Conservation (phyloP, 768 basidiomycete genomes). For the Favolaschia claudopus region DNA sequence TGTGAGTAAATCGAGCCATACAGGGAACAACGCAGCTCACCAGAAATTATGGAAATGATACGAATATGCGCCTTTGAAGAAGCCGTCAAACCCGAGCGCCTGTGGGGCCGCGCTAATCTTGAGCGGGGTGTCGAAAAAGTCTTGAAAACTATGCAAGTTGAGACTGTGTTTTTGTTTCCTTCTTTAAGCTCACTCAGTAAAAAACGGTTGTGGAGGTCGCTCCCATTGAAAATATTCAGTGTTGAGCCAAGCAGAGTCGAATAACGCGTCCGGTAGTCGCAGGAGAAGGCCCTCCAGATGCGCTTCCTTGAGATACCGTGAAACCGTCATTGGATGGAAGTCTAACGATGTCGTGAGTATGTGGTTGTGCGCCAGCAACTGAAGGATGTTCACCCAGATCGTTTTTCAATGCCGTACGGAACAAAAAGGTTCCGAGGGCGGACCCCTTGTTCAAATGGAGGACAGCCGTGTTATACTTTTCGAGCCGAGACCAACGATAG, state of each 20-base stretch:
- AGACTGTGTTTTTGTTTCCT: neutral
- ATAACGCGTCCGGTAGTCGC: constrained; percentile 92
- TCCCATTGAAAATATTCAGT: constrained; percentile 92
- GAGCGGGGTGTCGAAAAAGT: constrained; percentile 87
- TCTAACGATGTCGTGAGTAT: constrained; percentile 36
- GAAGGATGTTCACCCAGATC: constrained; percentile 58
- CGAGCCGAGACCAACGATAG: constrained; percentile 92
- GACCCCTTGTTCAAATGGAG: constrained; percentile 92
- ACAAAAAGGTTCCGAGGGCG: constrained; percentile 91
- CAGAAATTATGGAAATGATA: constrained; percentile 98
- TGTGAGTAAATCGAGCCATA: constrained; percentile 9
- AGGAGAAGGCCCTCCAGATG: constrained; percentile 83
- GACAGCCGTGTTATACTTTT: constrained; percentile 96
- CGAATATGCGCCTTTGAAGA: constrained; percentile 94
- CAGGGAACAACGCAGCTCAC: constrained; percentile 52
- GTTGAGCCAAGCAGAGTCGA: constrained; percentile 97
- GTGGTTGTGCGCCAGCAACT: neutral
- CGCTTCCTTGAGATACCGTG: constrained; percentile 90
- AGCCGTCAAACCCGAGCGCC: constrained; percentile 91
- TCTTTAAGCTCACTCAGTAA: constrained; percentile 69
- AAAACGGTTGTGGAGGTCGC: constrained; percentile 93
- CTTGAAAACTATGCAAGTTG: constrained; percentile 66
- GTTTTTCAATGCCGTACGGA: constrained; percentile 94
- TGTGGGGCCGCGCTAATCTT: constrained; percentile 82
- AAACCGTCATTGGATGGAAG: constrained; percentile 97